Evolutionary conservation across 1,139 yeast genomes (phyloP), one percentile per base, ranked within the genome.

Genomic region (Candida neerlandica): DNA sequence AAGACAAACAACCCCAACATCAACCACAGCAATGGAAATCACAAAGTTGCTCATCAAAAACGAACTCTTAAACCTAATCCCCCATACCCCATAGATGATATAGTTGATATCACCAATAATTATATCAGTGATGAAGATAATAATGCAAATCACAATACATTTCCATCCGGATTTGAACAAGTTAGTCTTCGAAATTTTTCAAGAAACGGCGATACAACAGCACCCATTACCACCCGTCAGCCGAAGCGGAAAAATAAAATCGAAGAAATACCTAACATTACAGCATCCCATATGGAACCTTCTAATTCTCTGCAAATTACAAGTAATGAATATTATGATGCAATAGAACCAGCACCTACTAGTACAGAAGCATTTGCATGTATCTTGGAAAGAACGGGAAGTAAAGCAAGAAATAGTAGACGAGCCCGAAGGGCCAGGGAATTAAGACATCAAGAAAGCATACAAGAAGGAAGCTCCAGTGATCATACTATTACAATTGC

Each of bases 341-440:
- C 19, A 4, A 10, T 23, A 6, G 27, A 23, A 23, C 33, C 33
- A 14, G 32, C 19, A 32, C 15, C 50, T 7, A 38, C 45, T 5
- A 32, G 44, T 40, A 35, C 45, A 10, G 51, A 52, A 38, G 54
- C 50, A 7, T 51, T 49, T 4, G 54, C 55, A 4, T 46, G 54
- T 27, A 53, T 50, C n/a, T 50, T 53, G 34, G 55, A 53, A 40
- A 32, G 54, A 34, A 48, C 55, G 3, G 53, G 52, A 19, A 50
- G 54, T 43, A 44, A 30, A 29, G 49, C 55, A 2, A 43, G 47
- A 37, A 42, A 38, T 18, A 49, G 51, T 18, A 43, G 54, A 37
- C 30, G 56, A 29, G 46, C 47, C 6, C 30, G 45, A 41, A 41
- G 51, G 40, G 46, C 44, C 5, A 21, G 43, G 32, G 49, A 51